Base-by-base conservation (phyloP, 495 filamentous ascomycete species). In the Cercophora sp. region DNA sequence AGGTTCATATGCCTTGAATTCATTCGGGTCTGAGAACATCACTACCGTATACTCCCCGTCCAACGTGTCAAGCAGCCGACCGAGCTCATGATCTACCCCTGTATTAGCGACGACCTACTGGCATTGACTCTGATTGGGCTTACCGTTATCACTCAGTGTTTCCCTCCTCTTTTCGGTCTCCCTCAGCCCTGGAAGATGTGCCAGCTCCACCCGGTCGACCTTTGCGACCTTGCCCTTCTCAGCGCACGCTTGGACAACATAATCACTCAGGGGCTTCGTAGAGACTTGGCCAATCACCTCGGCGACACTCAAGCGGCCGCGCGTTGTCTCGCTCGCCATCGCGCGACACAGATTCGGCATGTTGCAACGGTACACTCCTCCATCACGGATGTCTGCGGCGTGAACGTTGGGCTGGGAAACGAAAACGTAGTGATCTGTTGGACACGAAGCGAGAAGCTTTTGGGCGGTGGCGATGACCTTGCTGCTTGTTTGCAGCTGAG, bases 341-440 rank as follows among this genome's bases (percentile, higher is more conserved):
- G 62, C 59, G 39, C 55, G 47, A 48, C 65, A 68, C n/a, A 71
- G 54, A 36, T 57, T 65, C 8, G 63, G 62, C 52, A 63, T 58
- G 32, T 43, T 56, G 47, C 68, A 70, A 20, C 20, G 19, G 36
- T 54, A 56, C 6, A 64, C 50, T 18, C 32, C 4, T 8, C 15
- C 16, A 20, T 66, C 59, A 34, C 78, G 78, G 43, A 96, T 72
- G 61, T 84, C 79, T 51, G 72, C 74, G 44, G 82, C 81, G 61
- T 87, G 81, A 32, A 91, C 73, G 48, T 88, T 85, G 3, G 89
- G 87, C 58, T 94, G 89, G 16, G 80, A 82, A 48, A 92, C 81
- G 55, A 97, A 69, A 63, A 96, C 71, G 75, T 96, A 96, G 36
- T 79, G 80, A 26, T 85, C 78, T 3, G 88, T 89, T 1, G 82